Percentiles rank a stretch among this genome's conserved stretches.
These are phyloP conservation scores for Mycena filopes DNA, from an alignment of 768 basidiomycete species.

Conservation along the genomic window DNA sequence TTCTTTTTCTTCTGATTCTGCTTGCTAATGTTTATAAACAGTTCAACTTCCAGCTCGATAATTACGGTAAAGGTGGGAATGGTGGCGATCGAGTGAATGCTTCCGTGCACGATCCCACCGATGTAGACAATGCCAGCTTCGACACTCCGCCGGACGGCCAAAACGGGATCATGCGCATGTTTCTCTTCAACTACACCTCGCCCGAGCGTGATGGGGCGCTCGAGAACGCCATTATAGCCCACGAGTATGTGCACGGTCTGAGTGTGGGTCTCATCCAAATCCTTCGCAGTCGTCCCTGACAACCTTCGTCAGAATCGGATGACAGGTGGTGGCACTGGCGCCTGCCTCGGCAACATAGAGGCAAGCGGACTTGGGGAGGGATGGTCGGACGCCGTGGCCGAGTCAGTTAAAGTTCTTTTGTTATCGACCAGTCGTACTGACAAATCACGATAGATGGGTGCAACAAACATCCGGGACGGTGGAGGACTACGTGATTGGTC, in stretches of 20 bases:
- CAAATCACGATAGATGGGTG: too few relatives aligned
- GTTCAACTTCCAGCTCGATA: slow-evolving; percentile 68
- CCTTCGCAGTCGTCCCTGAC: too few relatives aligned
- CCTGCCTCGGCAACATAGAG: slow-evolving; percentile 72
- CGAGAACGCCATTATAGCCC: slow-evolving; percentile 34
- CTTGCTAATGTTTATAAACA: too few relatives aligned
- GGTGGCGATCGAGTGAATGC: slow-evolving; percentile 63
- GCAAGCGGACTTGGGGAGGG: slow-evolving; percentile 78
- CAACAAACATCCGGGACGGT: slow-evolving; percentile 43
- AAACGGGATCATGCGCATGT: too few relatives aligned
- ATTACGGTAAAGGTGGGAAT: slow-evolving; percentile 63
- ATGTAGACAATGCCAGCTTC: slow-evolving; percentile 57
- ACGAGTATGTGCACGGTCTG: slow-evolving; percentile 60
- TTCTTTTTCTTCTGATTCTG: too few relatives aligned
- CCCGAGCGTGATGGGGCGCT: slow-evolving; percentile 31
- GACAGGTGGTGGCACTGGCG: slow-evolving; percentile 61
- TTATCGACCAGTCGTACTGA: too few relatives aligned
- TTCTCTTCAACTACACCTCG: too few relatives aligned
- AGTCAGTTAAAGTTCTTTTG: too few relatives aligned
- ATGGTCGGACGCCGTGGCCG: slow-evolving; percentile 69
- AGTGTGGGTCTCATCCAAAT: too few relatives aligned
- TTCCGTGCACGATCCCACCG: slow-evolving; percentile 62
- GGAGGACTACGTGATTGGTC: slow-evolving; percentile 44
- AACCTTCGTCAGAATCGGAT: slow-evolving; percentile 52
- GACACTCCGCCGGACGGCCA: slow-evolving; percentile 57